phyloP scores from a whole-genome alignment of 2,329 filamentous ascomycete genomes.

The Botrytis pseudocinerea region DNA sequence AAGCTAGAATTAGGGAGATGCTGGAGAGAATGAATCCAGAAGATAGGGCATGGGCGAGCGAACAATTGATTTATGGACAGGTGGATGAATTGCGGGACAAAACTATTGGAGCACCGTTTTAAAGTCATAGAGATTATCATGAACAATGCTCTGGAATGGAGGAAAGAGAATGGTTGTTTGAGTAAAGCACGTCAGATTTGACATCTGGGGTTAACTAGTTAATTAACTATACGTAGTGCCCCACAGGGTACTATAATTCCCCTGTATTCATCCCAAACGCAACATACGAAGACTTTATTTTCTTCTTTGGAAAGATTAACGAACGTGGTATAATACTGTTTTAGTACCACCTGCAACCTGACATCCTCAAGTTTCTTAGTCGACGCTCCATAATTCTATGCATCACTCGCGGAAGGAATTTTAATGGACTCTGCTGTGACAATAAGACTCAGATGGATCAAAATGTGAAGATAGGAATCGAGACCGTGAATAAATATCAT shows the following conservation, averaged over 20 bases:
- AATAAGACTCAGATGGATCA: background rate
- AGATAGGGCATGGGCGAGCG: conserved; percentile 22
- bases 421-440: background rate
- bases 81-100: conserved; percentile 17
- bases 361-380: background rate
- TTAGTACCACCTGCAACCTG: background rate
- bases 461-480: background rate
- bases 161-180: background rate
- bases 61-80: conserved; percentile 23
- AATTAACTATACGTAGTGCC: conserved; percentile 6
- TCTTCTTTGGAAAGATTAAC: background rate
- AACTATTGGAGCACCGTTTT: conserved; percentile 19
- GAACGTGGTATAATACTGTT: background rate
- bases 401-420: background rate
- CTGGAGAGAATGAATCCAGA: conserved; percentile 22
- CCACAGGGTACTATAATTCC: background rate
- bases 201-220: conserved; percentile 6
- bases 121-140: background rate
- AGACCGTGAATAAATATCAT: background rate
- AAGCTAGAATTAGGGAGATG: conserved; percentile 20
- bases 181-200: background rate
- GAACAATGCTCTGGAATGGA: background rate
- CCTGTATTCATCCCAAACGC: background rate
- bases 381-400: background rate
- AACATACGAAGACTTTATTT: background rate